These are phyloP conservation scores for Pyrenula aspistea DNA, from an alignment of 495 filamentous ascomycete genomes.

Conservation along the genomic window DNA sequence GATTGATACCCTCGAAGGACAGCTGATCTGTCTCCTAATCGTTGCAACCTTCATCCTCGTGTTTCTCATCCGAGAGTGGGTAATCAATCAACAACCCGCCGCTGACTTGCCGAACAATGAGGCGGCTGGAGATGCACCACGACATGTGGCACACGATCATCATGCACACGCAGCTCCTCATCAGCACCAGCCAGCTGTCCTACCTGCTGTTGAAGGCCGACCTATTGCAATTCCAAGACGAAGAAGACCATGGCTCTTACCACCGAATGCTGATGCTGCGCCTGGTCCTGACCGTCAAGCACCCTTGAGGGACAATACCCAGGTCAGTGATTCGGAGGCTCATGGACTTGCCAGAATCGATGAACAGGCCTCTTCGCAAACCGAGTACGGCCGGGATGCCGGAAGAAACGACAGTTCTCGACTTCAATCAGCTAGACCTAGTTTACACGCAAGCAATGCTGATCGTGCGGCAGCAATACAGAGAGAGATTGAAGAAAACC, in stretches of 20 bases:
- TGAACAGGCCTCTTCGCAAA: not conserved
- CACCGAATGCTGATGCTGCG: not conserved
- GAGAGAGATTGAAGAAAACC: slow-evolving; percentile 23
- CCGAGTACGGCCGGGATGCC: slow-evolving; percentile 4
- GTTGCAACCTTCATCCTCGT: slow-evolving; percentile 89
- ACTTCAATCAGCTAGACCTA: slow-evolving; percentile 3
- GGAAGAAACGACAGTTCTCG: slow-evolving; percentile 4
- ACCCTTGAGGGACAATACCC: not conserved
- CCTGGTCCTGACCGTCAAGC: slow-evolving; percentile 1
- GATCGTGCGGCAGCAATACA: slow-evolving; percentile 23
- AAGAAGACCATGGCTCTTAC: not conserved
- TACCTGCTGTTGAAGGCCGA: not conserved
- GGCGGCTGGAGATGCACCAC: slow-evolving; percentile 4
- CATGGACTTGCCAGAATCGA: not conserved
- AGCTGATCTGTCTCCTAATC: slow-evolving; percentile 80
- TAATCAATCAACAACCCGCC: slow-evolving; percentile 91
- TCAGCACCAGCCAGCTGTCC: not conserved
- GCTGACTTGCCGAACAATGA: slow-evolving; percentile 38
- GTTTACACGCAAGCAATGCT: slow-evolving; percentile 5
- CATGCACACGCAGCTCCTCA: not conserved
- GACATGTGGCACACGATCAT: not conserved
- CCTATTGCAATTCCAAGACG: not conserved
- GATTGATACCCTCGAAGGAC: slow-evolving; percentile 79
- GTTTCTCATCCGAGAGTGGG: slow-evolving; percentile 94
- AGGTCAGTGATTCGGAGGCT: slow-evolving; percentile 2